These are phyloP conservation scores for Colletotrichum viniferum DNA, from an alignment of 2,329 filamentous ascomycete species.

Conservation along the genomic window DNA sequence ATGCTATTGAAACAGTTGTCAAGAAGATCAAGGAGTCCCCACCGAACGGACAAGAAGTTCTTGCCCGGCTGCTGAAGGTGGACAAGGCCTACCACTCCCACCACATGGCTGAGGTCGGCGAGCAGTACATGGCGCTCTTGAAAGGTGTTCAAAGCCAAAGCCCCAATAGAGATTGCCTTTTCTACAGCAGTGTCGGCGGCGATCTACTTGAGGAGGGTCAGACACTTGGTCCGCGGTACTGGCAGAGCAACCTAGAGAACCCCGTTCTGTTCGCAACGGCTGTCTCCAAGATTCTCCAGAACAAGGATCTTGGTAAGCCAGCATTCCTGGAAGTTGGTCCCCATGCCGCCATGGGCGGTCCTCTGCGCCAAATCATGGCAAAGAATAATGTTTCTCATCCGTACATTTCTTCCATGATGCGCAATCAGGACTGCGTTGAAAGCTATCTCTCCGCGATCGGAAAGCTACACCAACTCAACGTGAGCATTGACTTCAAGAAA, in stretches of 20 bases:
- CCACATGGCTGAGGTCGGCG: constrained; percentile 4
- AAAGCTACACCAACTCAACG: background rate
- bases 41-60: constrained; percentile 25
- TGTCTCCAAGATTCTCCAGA: constrained; percentile 25
- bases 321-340: constrained; percentile 25
- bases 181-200: constrained; percentile 32
- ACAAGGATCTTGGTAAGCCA: background rate
- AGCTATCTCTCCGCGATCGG: constrained; percentile 1
- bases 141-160: background rate
- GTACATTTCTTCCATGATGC: constrained; percentile 11
- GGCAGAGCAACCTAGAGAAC: constrained; percentile 45
- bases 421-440: background rate
- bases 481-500: background rate
- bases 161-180: constrained; percentile 18
- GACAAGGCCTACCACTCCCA: constrained; percentile 46
- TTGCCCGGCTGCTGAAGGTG: constrained; percentile 36
- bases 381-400: background rate
- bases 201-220: constrained; percentile 21
- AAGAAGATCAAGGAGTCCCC: constrained; percentile 27
- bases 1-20: constrained; percentile 27
- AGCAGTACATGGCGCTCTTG: constrained; percentile 2
- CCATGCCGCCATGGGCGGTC: constrained; percentile 22
- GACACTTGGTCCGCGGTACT: constrained; percentile 33
- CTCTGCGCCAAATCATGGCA: constrained; percentile 18
- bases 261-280: constrained; percentile 47